A percentile compares a stretch with the other conserved stretches of the same genome.
These are phyloP conservation scores for Neocucurbitaria cava DNA, from an alignment of 2,329 filamentous ascomycete genomes.

Conservation along the genomic window DNA sequence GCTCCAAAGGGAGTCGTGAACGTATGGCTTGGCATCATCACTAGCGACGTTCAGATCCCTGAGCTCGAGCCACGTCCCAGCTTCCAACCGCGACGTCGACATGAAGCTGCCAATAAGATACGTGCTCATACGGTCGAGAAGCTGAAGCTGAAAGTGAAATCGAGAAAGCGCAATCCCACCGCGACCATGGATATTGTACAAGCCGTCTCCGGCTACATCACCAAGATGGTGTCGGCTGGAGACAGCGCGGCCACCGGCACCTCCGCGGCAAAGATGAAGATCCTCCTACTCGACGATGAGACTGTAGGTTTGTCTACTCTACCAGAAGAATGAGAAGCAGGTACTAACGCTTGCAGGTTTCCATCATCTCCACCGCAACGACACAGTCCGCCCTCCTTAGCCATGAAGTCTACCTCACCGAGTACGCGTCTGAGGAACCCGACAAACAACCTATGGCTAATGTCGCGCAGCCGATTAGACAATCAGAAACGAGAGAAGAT, in stretches of 20 bases:
- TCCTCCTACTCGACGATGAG: slow-evolving; percentile 89
- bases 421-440: slow-evolving; percentile 59
- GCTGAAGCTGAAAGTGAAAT: background rate
- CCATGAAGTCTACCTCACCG: slow-evolving; percentile 97
- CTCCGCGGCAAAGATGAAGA: slow-evolving; percentile 94
- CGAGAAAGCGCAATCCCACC: background rate
- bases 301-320: slow-evolving; percentile 68
- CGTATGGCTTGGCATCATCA: background rate
- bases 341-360: slow-evolving; percentile 62
- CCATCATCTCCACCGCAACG: slow-evolving; percentile 92
- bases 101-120: background rate
- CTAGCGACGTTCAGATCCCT: background rate
- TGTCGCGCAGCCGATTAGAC: slow-evolving; percentile 70
- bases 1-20: background rate
- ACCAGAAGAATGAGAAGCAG: slow-evolving; percentile 17
- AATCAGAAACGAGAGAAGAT: slow-evolving; percentile 93
- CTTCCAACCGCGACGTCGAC: background rate
- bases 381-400: slow-evolving; percentile 94
- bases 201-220: slow-evolving; percentile 92
- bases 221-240: slow-evolving; percentile 89
- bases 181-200: slow-evolving; percentile 86
- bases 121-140: background rate
- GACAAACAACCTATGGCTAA: slow-evolving; percentile 28
- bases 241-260: slow-evolving; percentile 72
- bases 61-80: background rate